Evolutionary conservation across 2,329 filamentous ascomycete species (phyloP), one percentile per base, ranked within the genome.

Genomic region (Aspergillus aculeatus): DNA sequence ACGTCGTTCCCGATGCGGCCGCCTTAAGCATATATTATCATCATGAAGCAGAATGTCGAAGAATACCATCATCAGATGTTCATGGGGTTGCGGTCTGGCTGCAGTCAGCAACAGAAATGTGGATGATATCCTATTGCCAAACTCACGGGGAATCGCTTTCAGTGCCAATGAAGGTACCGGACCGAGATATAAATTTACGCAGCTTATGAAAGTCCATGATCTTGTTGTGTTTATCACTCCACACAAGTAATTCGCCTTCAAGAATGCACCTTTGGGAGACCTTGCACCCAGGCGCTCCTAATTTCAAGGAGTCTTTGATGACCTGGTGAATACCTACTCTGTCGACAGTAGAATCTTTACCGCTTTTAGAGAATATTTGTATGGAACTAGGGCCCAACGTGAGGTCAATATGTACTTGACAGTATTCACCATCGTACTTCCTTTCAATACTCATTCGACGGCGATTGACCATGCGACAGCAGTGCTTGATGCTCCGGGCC

Each of bases 401-500:
- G 6, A 90, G 77, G 69, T 96, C 86, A 44, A 96, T 79, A 68
- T 96, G 92, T 31, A 96, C 86, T 72, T 96, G 92, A 66, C 91
- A 96, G 66, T 95, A 96, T 73, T 96, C 92, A 12, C 90, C 92
- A 68, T 96, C 92, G 62, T 96, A 86, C 71, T 96, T 96, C 54
- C 87, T 82, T 73, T 96, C 91, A 24, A 92, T 83, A 59, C 88
- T 90, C 84, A 93, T 86, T 12, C 77, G 83, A 16, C 83, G 78
- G 0, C 81, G 80, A 4, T 79, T 81, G 2, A 83, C 79, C 79
- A 94, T 84, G 19, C 86, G 80, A 21, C 90, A 74, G 70, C 90
- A 94, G 70, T 95, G 84, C 60, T 91, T 88, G 66, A 94, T 89
- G 64, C 86, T 89, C 54, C 88, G 81, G 10, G 82, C 87, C 68